phyloP scores from a whole-genome alignment of 2,329 filamentous ascomycete species.

The Pseudogymnoascus pannorum region DNA sequence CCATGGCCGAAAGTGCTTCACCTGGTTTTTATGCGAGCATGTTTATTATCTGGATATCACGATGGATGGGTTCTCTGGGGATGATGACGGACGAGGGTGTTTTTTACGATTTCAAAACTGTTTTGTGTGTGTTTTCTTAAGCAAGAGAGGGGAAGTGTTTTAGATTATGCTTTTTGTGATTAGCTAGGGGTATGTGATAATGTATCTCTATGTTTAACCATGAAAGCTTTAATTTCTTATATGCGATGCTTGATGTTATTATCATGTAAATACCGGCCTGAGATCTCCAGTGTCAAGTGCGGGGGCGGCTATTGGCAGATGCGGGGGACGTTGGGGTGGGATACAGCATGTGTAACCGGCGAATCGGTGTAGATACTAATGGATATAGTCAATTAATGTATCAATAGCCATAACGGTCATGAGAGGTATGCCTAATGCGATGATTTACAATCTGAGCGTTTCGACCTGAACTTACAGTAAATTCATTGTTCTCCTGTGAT shows the following conservation, averaged over 20 bases:
- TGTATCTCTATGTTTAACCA: constrained; percentile 2
- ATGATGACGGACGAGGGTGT: background rate
- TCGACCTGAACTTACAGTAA: background rate
- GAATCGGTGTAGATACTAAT: background rate
- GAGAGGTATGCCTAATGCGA: background rate
- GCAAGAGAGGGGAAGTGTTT: background rate
- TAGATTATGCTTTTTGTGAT: constrained; percentile 8
- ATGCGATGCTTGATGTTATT: background rate
- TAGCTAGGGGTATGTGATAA: constrained; percentile 3
- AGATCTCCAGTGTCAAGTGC: constrained; percentile 4
- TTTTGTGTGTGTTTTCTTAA: background rate
- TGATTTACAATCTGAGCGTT: background rate
- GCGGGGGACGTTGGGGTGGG: background rate
- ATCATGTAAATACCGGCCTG: background rate
- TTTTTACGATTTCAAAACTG: background rate
- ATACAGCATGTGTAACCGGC: background rate
- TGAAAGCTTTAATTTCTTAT: background rate
- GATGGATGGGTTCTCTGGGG: constrained; percentile 14
- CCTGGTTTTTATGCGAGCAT: constrained; percentile 27
- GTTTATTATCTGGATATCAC: constrained; percentile 21
- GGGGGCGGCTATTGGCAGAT: background rate
- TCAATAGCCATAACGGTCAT: background rate
- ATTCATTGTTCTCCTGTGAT: background rate
- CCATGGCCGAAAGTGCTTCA: constrained; percentile 43
- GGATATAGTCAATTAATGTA: background rate